Base-by-base conservation (phyloP, 75 land plant genomes). In the Cupressus sempervirens region DNA sequence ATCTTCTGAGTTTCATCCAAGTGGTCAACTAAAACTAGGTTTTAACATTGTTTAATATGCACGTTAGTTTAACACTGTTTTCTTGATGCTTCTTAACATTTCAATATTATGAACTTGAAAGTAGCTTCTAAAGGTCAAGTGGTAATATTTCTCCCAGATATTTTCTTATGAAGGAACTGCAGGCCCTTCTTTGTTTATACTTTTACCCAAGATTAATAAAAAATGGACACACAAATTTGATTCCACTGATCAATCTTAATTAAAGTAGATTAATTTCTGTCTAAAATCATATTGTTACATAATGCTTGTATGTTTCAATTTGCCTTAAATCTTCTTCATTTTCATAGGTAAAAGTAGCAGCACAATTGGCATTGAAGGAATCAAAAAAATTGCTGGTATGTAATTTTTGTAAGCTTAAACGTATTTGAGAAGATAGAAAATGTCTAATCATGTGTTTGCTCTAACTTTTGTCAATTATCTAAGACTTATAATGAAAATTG, bases 331-430 rank as follows among this genome's bases (percentile, higher is more conserved):
- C 46, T 43, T 77, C 26, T 76, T 76, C 9, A 40, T 77, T 77
- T 77, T 76, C 41, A 77, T 90, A 97, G 98, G 94, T 93, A 83
- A 93, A 92, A 93, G 80, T 32, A 62, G 96, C 99, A 38, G 87
- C 96, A 52, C 87, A 91, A 77, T 83, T 87, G 77, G 99, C 99
- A 83, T 81, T 97, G 89, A 91, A 93, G 41, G 95, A 97, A 70
- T 81, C 84, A 81, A 97, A 88, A 74, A 86, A 92, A 85, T 86
- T 97, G 89, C 88, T 97, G 98, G 99, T 95, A 85, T 89, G 94
- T 82, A 83, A 43, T 53, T 30, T n/a, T 81, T 26, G 34, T 29
- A 13, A 18, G 6, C 50, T 73, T 75, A 34, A 13, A 36, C 32
- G 40, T 36, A 38, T 35, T 20, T 32, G 34, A 72, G 32, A 29